Percentiles rank a stretch among this genome's conserved stretches.
These are phyloP conservation scores for Coleophoma eucalyptorum DNA, from an alignment of 2,329 filamentous ascomycete genomes.

Conservation along the genomic window DNA sequence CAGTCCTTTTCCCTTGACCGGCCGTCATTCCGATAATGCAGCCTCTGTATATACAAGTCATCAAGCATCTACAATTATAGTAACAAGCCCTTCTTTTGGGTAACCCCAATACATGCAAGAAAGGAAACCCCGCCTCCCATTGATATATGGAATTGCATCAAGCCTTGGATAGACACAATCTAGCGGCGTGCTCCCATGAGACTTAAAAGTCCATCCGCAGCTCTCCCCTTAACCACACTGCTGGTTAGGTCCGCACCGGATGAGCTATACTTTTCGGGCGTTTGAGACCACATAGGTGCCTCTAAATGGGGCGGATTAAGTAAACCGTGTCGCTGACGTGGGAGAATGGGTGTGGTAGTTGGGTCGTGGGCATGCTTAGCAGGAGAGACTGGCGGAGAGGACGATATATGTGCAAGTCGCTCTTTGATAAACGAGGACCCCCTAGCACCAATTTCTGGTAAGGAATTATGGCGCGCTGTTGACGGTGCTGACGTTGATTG, in stretches of 20 bases:
- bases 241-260: constrained; percentile 34
- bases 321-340: constrained; percentile 7
- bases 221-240: constrained; percentile 43
- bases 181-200: constrained; percentile 11
- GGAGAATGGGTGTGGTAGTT: constrained; percentile 10
- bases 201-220: constrained; percentile 47
- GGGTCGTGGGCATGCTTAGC: background rate
- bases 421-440: background rate
- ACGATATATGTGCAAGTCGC: background rate
- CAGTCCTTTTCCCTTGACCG: no score
- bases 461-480: constrained; percentile 1
- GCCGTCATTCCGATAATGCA: no score
- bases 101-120: no score
- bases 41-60: no score
- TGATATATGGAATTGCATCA: no score
- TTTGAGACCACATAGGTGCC: background rate
- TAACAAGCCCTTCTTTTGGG: no score
- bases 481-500: constrained; percentile 13
- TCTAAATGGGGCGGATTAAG: constrained; percentile 3
- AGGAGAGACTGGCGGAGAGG: background rate
- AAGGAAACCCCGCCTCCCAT: no score
- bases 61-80: no score
- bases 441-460: constrained; percentile 10
- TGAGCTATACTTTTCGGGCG: background rate
- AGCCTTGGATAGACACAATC: no score